Percentiles rank a stretch among this genome's conserved stretches.
phyloP scores from a whole-genome alignment of 2,329 filamentous ascomycete species.

The Fusarium tanahbumbuense region DNA sequence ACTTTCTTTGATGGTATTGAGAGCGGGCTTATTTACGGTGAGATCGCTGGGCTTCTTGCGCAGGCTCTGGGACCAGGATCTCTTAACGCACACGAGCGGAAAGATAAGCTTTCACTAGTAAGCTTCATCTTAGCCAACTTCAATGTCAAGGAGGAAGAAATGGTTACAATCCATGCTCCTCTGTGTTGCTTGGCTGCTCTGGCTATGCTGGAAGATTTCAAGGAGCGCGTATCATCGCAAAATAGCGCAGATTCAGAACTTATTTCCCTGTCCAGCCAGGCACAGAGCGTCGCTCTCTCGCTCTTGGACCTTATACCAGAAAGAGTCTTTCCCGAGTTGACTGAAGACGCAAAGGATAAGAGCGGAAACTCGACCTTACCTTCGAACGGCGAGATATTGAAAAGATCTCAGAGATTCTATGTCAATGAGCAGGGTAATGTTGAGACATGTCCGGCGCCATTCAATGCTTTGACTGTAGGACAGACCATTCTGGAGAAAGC shows the following conservation, averaged over 20 bases:
- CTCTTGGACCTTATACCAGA: conserved; percentile 74
- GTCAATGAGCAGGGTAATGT: conserved; percentile 76
- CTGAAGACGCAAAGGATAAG: conserved; percentile 7
- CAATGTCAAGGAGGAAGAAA: conserved; percentile 95
- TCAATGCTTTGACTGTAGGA: conserved; percentile 65
- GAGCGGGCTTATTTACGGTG: conserved; percentile 90
- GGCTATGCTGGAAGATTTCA: conserved; percentile 71
- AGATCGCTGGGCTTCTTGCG: conserved; percentile 76
- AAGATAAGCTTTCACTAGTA: conserved; percentile 76
- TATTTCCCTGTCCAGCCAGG: conserved; percentile 48
- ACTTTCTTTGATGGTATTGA: conserved; percentile 98
- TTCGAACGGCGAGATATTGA: conserved; percentile 64
- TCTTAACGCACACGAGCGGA: conserved; percentile 59
- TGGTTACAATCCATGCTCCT: conserved; percentile 88
- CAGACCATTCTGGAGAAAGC: conserved; percentile 73
- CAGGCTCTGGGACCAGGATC: conserved; percentile 65
- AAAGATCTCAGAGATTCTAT: conserved; percentile 74
- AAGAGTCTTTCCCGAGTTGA: conserved; percentile 64
- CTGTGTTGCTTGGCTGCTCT: conserved; percentile 69
- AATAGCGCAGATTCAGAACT: conserved; percentile 51
- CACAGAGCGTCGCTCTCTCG: conserved; percentile 63
- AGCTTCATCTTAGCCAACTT: conserved; percentile 88
- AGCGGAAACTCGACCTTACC: conserved; percentile 18
- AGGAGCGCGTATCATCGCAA: conserved; percentile 50
- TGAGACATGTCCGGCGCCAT: conserved; percentile 70